Conservation (phyloP, 148 eudicot species). For the Rhododendron mucronatum region DNA sequence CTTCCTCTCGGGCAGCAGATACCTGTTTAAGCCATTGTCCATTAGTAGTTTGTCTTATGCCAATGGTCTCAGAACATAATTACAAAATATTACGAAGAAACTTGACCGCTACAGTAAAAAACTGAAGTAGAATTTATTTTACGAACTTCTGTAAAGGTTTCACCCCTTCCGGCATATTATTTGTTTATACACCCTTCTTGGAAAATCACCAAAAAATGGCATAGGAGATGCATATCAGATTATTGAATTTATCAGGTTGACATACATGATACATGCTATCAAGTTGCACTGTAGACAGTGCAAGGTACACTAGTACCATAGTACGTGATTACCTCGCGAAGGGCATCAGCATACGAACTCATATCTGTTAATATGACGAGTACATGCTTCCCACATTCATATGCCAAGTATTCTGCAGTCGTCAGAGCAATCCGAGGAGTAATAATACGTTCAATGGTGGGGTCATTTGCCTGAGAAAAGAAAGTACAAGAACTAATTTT, state of each 20-base stretch:
- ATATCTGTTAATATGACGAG: constrained; percentile 97
- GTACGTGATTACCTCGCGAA: constrained; percentile 77
- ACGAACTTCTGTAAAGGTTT: neutral
- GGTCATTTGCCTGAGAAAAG: constrained; percentile 85
- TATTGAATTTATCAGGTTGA: neutral
- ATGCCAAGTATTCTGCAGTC: constrained; percentile 96
- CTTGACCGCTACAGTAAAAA: too few relatives aligned
- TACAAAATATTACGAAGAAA: neutral
- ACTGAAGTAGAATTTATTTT: neutral
- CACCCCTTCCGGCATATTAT: neutral
- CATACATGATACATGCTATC: neutral
- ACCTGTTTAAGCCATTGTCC: constrained; percentile 43
- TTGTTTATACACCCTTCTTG: neutral
- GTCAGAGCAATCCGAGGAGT: constrained; percentile 99
- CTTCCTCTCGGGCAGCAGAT: constrained; percentile 99
- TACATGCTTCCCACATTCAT: constrained; percentile 99
- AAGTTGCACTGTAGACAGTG: neutral
- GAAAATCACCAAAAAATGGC: neutral
- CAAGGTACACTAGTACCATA: neutral
- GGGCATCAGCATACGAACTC: constrained; percentile 99
- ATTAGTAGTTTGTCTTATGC: neutral
- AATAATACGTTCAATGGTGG: constrained; percentile 97
- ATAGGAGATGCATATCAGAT: neutral
- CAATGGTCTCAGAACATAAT: neutral
- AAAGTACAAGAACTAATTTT: constrained; percentile 4